These are phyloP conservation scores for Nephelium lappaceum DNA, from an alignment of 345 rosid genomes.

Conservation along the genomic window DNA sequence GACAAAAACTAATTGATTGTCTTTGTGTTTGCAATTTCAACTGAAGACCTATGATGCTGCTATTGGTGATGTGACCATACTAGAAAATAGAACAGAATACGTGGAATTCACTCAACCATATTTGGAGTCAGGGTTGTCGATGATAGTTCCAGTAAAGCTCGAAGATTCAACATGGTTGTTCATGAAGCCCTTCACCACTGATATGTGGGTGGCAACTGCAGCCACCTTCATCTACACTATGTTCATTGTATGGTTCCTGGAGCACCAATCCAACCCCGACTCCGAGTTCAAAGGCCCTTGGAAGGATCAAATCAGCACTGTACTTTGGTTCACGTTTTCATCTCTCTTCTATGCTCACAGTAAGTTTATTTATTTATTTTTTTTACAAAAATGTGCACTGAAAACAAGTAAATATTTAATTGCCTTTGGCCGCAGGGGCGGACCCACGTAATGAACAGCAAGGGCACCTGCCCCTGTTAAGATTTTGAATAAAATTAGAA, in stretches of 20 bases:
- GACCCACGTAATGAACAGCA: too few species aligned
- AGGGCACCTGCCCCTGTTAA: too few species aligned
- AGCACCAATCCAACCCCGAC: conserved; percentile 34
- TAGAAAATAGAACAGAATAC: conserved; percentile 31
- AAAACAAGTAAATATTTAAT: background rate
- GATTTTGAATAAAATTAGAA: too few species aligned
- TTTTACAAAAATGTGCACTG: background rate
- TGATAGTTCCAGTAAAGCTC: conserved; percentile 38
- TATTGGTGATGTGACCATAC: conserved; percentile 53
- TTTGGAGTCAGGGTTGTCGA: conserved; percentile 46
- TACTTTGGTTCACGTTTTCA: conserved; percentile 43
- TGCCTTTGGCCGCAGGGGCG: too few species aligned
- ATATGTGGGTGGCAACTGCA: conserved; percentile 44
- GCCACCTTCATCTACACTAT: conserved; percentile 38
- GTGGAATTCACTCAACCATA: conserved; percentile 59
- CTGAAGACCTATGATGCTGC: conserved; percentile 39
- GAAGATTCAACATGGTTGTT: conserved; percentile 39
- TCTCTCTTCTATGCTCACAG: conserved; percentile 51
- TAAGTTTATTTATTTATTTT: conserved; percentile 20
- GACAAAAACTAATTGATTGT: conserved; percentile 5
- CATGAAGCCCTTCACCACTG: conserved; percentile 42
- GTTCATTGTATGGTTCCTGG: conserved; percentile 50
- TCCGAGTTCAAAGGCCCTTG: conserved; percentile 37
- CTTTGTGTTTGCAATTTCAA: background rate
- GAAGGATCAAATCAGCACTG: conserved; percentile 37